Percentiles rank a stretch among this genome's conserved stretches.
Evolutionary conservation across 768 basidiomycete species (phyloP).

Genomic region (Leucosporidium creatinivorum): DNA sequence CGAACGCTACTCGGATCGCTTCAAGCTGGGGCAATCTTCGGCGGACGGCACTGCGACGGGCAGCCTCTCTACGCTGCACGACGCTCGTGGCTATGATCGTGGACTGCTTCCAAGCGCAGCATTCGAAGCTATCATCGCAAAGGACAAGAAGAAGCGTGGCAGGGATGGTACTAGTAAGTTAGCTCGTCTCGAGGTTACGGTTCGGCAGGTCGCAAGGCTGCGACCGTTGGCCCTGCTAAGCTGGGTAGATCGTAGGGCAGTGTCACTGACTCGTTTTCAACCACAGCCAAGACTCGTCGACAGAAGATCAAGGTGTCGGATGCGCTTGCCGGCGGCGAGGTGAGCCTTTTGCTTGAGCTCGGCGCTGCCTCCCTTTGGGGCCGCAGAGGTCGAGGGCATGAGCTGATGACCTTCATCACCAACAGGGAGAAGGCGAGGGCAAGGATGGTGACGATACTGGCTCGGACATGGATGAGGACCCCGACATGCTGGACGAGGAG

Average conservation of each 20-base stretch:
- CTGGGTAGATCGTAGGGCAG: too few species aligned
- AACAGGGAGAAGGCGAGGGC: neutral
- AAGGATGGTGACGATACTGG: constrained; percentile 1
- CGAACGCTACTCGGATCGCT: constrained; percentile 30
- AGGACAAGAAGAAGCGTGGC: constrained; percentile 4
- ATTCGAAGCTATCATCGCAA: constrained; percentile 26
- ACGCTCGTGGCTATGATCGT: constrained; percentile 7
- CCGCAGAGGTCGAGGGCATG: too few species aligned
- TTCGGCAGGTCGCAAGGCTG: too few species aligned
- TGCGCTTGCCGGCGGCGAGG: constrained; percentile 26
- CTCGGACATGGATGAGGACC: constrained; percentile 13
- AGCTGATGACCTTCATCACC: neutral
- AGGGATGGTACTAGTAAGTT: neutral
- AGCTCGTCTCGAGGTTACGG: too few species aligned
- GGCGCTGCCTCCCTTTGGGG: too few species aligned
- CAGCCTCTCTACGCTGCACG: constrained; percentile 7
- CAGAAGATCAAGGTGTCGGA: neutral
- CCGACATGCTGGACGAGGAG: constrained; percentile 17
- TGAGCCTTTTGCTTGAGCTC: neutral
- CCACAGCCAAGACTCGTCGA: neutral
- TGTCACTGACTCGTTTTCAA: neutral
- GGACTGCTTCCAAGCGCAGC: constrained; percentile 18
- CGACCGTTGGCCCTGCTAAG: too few species aligned
- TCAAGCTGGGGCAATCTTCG: constrained; percentile 14
- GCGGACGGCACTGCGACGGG: constrained; percentile 3